Base-by-base conservation (phyloP, 139 green algal genomes). In the Penium margaritaceum region DNA sequence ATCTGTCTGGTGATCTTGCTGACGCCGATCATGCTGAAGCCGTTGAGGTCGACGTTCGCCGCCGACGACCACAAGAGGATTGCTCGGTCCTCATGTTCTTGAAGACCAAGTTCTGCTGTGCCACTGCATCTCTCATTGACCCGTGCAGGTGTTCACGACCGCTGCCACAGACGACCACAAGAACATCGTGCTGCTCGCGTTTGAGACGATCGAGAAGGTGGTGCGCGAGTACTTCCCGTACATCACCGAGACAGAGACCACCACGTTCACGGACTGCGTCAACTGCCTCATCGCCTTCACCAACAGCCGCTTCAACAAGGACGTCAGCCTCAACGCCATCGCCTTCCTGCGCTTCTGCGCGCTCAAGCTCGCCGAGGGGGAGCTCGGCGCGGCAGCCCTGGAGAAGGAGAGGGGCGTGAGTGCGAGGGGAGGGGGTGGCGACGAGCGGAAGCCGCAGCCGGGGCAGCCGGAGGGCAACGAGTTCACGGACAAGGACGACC, bases 271-370 rank as follows among this genome's bases (percentile, higher is more conserved):
- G 0, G 94, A 98, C 84, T 96, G 89, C 74, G 95, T 99, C 63
- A 99, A 99, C 85, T 99, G 95, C 87, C 89, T 99, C 32, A 95
- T 97, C 62, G 93, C 91, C 33, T 99, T 97, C 88, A 96, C 94
- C 81, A 97, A 97, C 89, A 95, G 93, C 75, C 90, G 88, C 5
- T 91, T 96, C 86, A 91, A 84, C 32, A 80, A 93, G 65, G 90
- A 96, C 63, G 93, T 98, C 29, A 70, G 33, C n/a, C 87, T 99
- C 35, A 97, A 97, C 65, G 88, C 90, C 29, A 96, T 98, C 33
- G 92, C 94, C 15, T 98, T 98, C 85, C 86, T 99, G 69, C 84
- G 94, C 72, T 97, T 95, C 82, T 99, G 94, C 70, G 94, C 94
- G 30, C 84, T 96, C 63, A 91, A 92, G 78, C 86, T 99, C 32